These are phyloP conservation scores for Ophiognomonia clavigignenti-juglandacearum DNA, from an alignment of 2,329 filamentous ascomycete genomes.

Conservation along the genomic window DNA sequence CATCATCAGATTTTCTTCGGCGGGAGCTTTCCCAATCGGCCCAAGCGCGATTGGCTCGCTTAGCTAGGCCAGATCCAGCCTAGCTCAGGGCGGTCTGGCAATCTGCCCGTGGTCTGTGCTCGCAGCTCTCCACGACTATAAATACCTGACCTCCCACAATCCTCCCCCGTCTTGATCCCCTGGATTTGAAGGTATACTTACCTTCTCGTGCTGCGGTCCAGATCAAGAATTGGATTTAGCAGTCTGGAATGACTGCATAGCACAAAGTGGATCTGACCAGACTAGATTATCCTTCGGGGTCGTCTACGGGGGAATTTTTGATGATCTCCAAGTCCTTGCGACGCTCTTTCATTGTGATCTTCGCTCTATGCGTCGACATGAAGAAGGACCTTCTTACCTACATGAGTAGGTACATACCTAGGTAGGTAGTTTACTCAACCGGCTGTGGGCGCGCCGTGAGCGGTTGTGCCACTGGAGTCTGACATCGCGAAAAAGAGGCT, in stretches of 20 bases:
- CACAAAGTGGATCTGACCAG: slow-evolving; percentile 9
- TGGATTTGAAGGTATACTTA: not conserved
- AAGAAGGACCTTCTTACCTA: no score
- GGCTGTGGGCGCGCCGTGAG: not conserved
- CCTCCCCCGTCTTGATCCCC: not conserved
- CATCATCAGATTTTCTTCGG: slow-evolving; percentile 11
- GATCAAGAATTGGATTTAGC: slow-evolving; percentile 1
- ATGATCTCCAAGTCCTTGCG: not conserved
- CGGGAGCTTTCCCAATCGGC: not conserved
- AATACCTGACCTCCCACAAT: not conserved
- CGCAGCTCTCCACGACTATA: not conserved
- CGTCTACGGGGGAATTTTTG: slow-evolving; percentile 7
- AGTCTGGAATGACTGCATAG: slow-evolving; percentile 12
- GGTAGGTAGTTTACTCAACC: no score
- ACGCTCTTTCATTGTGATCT: slow-evolving; percentile 7
- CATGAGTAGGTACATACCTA: no score
- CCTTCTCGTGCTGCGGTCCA: not conserved
- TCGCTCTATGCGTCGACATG: slow-evolving; percentile 5
- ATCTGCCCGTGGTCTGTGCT: not conserved
- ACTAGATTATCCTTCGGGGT: slow-evolving; percentile 4
- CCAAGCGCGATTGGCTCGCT: slow-evolving; percentile 1
- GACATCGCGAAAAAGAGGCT: no score
- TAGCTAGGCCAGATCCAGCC: not conserved
- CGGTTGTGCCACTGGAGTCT: no score
- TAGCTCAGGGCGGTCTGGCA: slow-evolving; percentile 6